These are phyloP conservation scores for Rehmannia glutinosa DNA, from an alignment of 257 asterid genomes.

Conservation along the genomic window DNA sequence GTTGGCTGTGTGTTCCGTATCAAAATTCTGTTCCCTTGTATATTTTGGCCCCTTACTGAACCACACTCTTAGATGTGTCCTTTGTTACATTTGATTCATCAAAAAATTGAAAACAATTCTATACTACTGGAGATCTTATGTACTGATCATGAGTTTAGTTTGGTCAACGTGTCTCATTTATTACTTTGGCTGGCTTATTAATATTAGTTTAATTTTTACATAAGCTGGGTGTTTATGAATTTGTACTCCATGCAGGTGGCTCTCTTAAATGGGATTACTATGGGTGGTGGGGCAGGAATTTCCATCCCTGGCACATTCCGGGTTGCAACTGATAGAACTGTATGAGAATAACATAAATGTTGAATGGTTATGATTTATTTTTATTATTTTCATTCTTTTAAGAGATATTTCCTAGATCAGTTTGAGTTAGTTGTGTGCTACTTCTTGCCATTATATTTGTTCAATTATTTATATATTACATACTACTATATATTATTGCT, in stretches of 20 bases:
- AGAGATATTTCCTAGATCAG: background rate
- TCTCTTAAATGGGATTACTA: constrained; percentile 86
- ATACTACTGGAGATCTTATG: background rate
- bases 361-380: constrained; percentile 2
- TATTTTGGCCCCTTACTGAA: background rate
- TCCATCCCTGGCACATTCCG: constrained; percentile 94
- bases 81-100: background rate
- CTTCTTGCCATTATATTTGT: background rate
- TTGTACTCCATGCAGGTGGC: constrained; percentile 67
- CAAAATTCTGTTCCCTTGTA: background rate
- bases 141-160: background rate
- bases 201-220: background rate
- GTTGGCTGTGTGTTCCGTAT: background rate
- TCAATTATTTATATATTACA: background rate
- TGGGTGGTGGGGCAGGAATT: constrained; percentile 99
- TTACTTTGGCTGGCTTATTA: background rate
- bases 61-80: constrained; percentile 1
- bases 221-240: background rate
- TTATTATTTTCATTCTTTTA: constrained; percentile 17
- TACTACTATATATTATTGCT: background rate
- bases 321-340: constrained; percentile 92
- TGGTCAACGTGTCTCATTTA: background rate
- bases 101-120: background rate
- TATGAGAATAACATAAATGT: constrained; percentile 30
- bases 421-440: background rate